These are phyloP conservation scores for Geosiphon pyriformis DNA, from an alignment of 192 early-diverging fungal genomes.

Conservation along the genomic window DNA sequence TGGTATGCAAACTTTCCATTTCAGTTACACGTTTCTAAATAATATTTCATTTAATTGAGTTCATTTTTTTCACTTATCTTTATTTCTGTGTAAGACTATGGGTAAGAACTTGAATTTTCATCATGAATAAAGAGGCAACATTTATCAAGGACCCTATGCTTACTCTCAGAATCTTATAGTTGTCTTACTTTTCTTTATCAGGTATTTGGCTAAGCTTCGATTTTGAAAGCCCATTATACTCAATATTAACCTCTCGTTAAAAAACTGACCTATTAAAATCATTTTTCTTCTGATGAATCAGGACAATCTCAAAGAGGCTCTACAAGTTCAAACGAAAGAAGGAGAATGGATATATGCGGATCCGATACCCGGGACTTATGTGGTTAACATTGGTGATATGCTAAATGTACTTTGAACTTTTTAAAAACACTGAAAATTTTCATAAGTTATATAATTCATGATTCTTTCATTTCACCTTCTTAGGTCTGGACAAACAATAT, in stretches of 20 bases:
- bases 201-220: too few species aligned
- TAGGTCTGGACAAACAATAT: conserved; percentile 50
- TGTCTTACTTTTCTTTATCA: conserved; percentile 46
- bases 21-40: too few species aligned
- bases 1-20: too few species aligned
- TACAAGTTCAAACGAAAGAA: conserved; percentile 40
- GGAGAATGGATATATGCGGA: conserved; percentile 48
- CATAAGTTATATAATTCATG: background rate
- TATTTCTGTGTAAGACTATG: too few species aligned
- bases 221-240: too few species aligned
- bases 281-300: conserved; percentile 8
- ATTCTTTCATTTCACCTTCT: background rate
- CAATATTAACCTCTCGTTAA: too few species aligned
- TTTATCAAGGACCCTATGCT: too few species aligned
- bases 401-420: conserved; percentile 27
- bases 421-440: background rate
- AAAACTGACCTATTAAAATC: too few species aligned
- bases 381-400: conserved; percentile 57
- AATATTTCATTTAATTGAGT: too few species aligned
- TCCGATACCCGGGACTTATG: conserved; percentile 43
- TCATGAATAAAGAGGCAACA: too few species aligned
- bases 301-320: conserved; percentile 41
- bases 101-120: background rate
- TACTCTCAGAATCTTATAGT: conserved; percentile 9
- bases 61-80: too few species aligned